Evolutionary conservation across 2,329 filamentous ascomycete genomes (phyloP), one percentile per base, ranked within the genome.

Genomic region (Onygenales sp.): DNA sequence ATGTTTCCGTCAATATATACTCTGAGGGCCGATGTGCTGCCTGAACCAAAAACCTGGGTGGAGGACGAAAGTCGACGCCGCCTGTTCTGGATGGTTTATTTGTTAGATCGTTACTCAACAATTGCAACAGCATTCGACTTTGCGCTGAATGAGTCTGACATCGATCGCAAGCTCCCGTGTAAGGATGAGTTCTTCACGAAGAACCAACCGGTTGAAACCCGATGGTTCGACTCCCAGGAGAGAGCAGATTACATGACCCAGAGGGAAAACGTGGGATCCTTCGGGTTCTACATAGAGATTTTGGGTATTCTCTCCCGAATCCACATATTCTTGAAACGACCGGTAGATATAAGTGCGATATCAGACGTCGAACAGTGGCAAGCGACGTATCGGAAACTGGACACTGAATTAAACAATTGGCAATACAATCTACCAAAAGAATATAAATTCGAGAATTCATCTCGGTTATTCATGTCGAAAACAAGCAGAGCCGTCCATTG

Each of bases 41-140:
- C 89, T 0, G 89, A 95, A 56, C 81, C 91, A 0, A 84, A 82
- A 49, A 87, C 89, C 56, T 95, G 91, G 68, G 86, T 95, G 53
- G 90, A 95, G 65, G 91, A 95, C 56, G 91, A 96, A 67, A 87
- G 87, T 42, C 78, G 90, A 32, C 80, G 91, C 32, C 78, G 91
- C 31, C 74, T 95, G 1, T 95, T 96, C 68, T 96, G 91, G 91
- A 92, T 94, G 84, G 84, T 95, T 9, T 96, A 95, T 64, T 73
- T 95, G 10, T 77, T 96, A 5, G 91, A 96, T 66, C 80, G 91
- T 49, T 95, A 95, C 65, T 89, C 89, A 0, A 95, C 90, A 0
- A 85, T 95, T 53, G 86, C 89, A 0, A 95, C 91, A 0, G 89
- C 91, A 0, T 95, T 95, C 61, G 89, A 95, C 61, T 95, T 95